Evolutionary conservation across 2,329 filamentous ascomycete species (phyloP).

Genomic region (Drechmeria coniospora): DNA sequence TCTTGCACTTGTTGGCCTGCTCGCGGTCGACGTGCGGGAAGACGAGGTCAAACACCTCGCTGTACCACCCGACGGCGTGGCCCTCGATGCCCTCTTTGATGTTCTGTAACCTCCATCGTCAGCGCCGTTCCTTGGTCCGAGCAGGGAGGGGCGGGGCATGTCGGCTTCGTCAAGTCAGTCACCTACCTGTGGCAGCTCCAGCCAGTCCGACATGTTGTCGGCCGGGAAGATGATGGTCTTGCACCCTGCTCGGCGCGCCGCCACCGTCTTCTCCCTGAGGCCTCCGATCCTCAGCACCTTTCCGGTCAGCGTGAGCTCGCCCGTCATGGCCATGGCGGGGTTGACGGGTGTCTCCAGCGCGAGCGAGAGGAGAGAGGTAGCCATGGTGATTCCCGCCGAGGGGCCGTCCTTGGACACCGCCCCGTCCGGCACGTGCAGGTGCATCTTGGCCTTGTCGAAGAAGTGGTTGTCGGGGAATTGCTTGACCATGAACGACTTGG

Average conservation of each 20-base stretch:
- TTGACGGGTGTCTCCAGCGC: slow-evolving; percentile 65
- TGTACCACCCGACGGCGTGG: slow-evolving; percentile 83
- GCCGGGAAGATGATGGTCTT: slow-evolving; percentile 88
- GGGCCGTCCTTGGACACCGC: slow-evolving; percentile 91
- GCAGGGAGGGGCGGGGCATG: no score
- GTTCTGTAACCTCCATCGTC: slow-evolving; percentile 56
- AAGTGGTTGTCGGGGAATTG: slow-evolving; percentile 83
- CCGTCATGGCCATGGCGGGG: slow-evolving; percentile 91
- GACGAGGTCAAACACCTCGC: slow-evolving; percentile 79
- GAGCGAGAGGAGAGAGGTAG: slow-evolving; percentile 77
- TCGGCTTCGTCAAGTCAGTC: no score
- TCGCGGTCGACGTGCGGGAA: slow-evolving; percentile 68
- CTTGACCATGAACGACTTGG: slow-evolving; percentile 75
- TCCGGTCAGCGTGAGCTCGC: slow-evolving; percentile 88
- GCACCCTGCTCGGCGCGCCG: slow-evolving; percentile 79
- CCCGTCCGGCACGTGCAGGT: slow-evolving; percentile 92
- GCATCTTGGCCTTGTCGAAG: slow-evolving; percentile 89
- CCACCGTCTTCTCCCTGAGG: slow-evolving; percentile 91
- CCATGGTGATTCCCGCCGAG: slow-evolving; percentile 94
- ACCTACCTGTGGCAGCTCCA: slow-evolving; percentile 88
- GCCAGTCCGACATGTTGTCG: slow-evolving; percentile 94
- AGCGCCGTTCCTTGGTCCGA: no score
- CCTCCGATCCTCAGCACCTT: slow-evolving; percentile 94
- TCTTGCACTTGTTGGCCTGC: slow-evolving; percentile 60
- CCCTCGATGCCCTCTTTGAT: slow-evolving; percentile 95